Evolutionary conservation across 306 rosid genomes (phyloP), one percentile per base, ranked within the genome.

Genomic region (Gleditsia sinensis): DNA sequence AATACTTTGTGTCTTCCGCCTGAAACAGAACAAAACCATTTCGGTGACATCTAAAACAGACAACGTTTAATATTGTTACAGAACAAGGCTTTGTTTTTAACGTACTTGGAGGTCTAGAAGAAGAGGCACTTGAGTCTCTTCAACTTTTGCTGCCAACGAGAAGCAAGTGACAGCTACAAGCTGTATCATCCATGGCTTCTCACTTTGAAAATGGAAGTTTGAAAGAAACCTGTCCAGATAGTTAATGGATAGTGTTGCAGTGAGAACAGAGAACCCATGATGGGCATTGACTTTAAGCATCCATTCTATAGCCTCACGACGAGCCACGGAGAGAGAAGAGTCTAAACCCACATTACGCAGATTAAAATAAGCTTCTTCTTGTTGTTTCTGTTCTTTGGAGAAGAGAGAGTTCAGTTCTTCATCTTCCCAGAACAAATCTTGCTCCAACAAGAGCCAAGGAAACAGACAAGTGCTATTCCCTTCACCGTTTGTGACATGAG

Each of bases 71-170:
- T 5, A 1, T 28, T 4, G 32, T 28, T 28, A 28, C 32, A 36
- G 30, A 36, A 19, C 30, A 61, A 21, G 55, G 11, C 46, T 34
- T 5, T 16, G 19, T 17, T 7, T 23, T 61, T 42, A 40, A 67
- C 81, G 32, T 81, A 94, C 99, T 87, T 94, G 99, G 49, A 94
- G 88, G 76, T 94, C 97, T 46, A 90, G 84, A 75, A 94, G 99
- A 68, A 90, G 92, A 49, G 99, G 99, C 19, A 87, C 98, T 58
- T 86, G 87, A 75, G 92, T 88, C 75, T 94, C 99, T 80, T 94
- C 99, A 45, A 94, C 96, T 85, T 94, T 94, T 14, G 98, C 99
- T 2, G 98, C 99, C 42, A 94, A 13, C 69, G 99, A 92, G 81
- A 94, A 82, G 84, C 99, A 94, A 54, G 99, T 84, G 42, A 94